A percentile compares a stretch with the other conserved stretches of the same genome.
These are phyloP conservation scores for Warburgia ugandensis DNA, from an alignment of 164 flowering plant species.

Conservation along the genomic window DNA sequence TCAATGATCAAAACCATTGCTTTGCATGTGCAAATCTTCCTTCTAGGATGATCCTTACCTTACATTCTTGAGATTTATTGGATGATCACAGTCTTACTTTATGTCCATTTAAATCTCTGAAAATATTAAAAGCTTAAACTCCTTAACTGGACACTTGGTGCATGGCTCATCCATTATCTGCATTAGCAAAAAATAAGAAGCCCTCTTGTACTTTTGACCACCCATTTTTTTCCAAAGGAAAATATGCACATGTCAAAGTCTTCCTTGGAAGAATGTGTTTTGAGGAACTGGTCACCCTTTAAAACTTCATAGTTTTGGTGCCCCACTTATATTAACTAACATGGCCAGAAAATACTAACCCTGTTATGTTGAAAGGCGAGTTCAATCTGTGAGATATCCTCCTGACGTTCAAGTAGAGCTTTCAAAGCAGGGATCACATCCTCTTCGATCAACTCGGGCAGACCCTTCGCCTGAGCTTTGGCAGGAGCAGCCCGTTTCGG, in stretches of 20 bases:
- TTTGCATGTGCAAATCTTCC: no score
- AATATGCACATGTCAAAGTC: neutral
- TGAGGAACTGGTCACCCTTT: neutral
- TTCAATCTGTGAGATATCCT: conserved; percentile 52
- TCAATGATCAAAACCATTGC: no score
- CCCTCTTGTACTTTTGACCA: neutral
- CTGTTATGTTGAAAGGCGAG: conserved; percentile 56
- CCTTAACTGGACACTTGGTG: no score
- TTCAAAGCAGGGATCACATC: conserved; percentile 72
- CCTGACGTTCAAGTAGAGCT: conserved; percentile 49
- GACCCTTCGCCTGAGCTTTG: conserved; percentile 59
- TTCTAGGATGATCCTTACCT: no score
- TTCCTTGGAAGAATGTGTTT: neutral
- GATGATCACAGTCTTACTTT: no score
- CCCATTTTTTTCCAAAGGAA: neutral
- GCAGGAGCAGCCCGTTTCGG: conserved; percentile 50
- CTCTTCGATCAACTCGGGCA: conserved; percentile 75
- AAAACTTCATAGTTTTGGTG: neutral
- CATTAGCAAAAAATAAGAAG: neutral
- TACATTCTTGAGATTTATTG: no score
- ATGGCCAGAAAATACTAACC: conserved; percentile 28
- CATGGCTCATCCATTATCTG: neutral
- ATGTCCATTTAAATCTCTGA: no score
- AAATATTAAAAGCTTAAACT: no score
- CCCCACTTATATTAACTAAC: neutral